Evolutionary conservation across 441 rosid genomes (phyloP).

Genomic region (Adansonia grandidieri): DNA sequence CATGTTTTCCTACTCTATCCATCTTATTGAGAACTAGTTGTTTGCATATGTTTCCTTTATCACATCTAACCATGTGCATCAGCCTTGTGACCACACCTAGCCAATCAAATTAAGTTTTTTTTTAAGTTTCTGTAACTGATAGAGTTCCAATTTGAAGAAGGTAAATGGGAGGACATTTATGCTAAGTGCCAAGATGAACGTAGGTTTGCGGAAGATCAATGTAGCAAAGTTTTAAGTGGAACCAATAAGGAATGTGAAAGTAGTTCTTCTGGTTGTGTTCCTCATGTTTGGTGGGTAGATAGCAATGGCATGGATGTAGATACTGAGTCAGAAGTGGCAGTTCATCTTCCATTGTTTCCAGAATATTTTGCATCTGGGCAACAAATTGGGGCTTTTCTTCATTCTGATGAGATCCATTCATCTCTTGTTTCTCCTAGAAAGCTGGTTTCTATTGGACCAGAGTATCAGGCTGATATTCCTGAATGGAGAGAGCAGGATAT

Average conservation of each 20-base stretch:
- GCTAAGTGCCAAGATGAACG: slow-evolving; percentile 31
- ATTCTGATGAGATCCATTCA: slow-evolving; percentile 42
- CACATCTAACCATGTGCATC: not conserved
- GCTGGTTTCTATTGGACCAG: slow-evolving; percentile 44
- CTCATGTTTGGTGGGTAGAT: slow-evolving; percentile 39
- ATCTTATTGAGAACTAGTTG: not conserved
- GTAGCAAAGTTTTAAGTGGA: slow-evolving; percentile 21
- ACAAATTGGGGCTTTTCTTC: slow-evolving; percentile 36
- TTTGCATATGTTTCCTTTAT: not conserved
- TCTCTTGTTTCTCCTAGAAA: slow-evolving; percentile 37
- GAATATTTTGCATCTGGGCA: slow-evolving; percentile 43
- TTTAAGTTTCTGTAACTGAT: slow-evolving; percentile 24
- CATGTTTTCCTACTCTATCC: not conserved
- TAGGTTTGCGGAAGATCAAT: slow-evolving; percentile 26
- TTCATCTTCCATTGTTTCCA: slow-evolving; percentile 42
- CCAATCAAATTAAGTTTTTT: not conserved
- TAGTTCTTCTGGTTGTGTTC: slow-evolving; percentile 30
- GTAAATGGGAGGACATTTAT: slow-evolving; percentile 29
- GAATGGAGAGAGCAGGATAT: slow-evolving; percentile 34
- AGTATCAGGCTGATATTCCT: slow-evolving; percentile 48
- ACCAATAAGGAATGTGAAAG: slow-evolving; percentile 31
- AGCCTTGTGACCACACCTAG: not conserved
- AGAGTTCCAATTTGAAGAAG: slow-evolving; percentile 32
- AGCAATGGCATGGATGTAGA: slow-evolving; percentile 39
- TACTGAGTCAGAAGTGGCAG: slow-evolving; percentile 19